Base-by-base conservation (phyloP, 2,329 filamentous ascomycete species). In the Verticillium alfalfae region DNA sequence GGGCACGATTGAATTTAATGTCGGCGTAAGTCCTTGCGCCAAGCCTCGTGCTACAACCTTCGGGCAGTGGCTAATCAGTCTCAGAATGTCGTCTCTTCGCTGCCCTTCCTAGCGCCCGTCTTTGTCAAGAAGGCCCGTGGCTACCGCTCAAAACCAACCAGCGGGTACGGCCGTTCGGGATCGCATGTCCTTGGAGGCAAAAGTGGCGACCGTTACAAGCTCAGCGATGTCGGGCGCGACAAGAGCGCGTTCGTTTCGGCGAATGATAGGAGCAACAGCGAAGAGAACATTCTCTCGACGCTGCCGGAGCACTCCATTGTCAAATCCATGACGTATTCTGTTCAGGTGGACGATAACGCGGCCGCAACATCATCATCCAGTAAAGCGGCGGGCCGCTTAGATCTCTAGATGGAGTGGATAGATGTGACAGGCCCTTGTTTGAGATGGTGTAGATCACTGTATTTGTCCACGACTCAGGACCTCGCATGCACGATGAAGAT, bases 1-100 rank as follows among this genome's bases (percentile, higher is more conserved):
- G 82, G 83, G 83, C 5, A 81, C 79, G 2, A 81, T 85, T 61
- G 83, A 85, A 67, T 82, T 85, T 69, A 84, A 85, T 64, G 77
- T 84, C 36, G 82, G 83, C 12, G 82, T 84, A 75, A 68, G 80
- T 67, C 34, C 5, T 18, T 3, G 37, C 49, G 2, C 3, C 31
- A 15, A 9, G 13, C 13, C n/a, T 31, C 5, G 26, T 31, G 26
- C 38, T 38, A 7, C n/a, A 31, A 6, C 6, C 4, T 16, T n/a
- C 6, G n/a, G 15, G 34, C 15, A 31, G 26, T 16, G 7, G n/a
- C 49, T n/a, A 18, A 36, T 13, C 56, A 57, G 22, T 26, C 18
- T 0, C 60, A 80, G 78, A 80, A 80, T 65, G 77, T 80, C 66
- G 78, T 80, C 7, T 80, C 78, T 0, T 79, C 77, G 1, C 72